Conservation (phyloP, 768 basidiomycete genomes). For the Lactarius sp. region DNA sequence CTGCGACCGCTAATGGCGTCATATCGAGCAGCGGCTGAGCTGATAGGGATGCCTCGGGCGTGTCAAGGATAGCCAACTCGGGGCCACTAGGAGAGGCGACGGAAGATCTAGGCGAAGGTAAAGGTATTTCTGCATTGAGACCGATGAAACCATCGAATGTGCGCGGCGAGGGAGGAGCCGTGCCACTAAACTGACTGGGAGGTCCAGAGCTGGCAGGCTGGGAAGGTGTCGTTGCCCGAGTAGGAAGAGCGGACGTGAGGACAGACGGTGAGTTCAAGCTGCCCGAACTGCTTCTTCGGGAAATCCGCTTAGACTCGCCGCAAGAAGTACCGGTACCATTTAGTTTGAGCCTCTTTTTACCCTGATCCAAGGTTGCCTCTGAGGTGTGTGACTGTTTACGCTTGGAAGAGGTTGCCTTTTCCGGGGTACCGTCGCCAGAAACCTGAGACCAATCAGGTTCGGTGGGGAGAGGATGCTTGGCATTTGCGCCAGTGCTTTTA, state of each 20-base stretch:
- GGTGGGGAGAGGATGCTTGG: slow-evolving; percentile 24
- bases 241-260: slow-evolving; percentile 30
- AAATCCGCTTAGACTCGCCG: slow-evolving; percentile 30
- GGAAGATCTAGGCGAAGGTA: slow-evolving; percentile 21
- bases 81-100: slow-evolving; percentile 7
- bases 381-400: slow-evolving; percentile 43
- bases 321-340: slow-evolving; percentile 50
- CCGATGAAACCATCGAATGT: slow-evolving; percentile 8
- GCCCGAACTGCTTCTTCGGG: slow-evolving; percentile 31
- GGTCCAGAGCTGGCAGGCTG: slow-evolving; percentile 24
- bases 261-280: slow-evolving; percentile 31
- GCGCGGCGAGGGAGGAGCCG: slow-evolving; percentile 24
- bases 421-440: slow-evolving; percentile 11
- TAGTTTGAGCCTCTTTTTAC: slow-evolving; percentile 64
- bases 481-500: slow-evolving; percentile 57
- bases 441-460: slow-evolving; percentile 48
- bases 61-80: slow-evolving; percentile 13
- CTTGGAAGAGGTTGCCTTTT: slow-evolving; percentile 32
- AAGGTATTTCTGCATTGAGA: slow-evolving; percentile 11
- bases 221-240: slow-evolving; percentile 33
- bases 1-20: neutral
- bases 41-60: neutral
- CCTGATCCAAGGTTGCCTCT: slow-evolving; percentile 27
- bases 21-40: neutral
- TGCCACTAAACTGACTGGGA: slow-evolving; percentile 21